Base-by-base conservation (phyloP, 495 filamentous ascomycete genomes). In the Penicillium chermesinum region DNA sequence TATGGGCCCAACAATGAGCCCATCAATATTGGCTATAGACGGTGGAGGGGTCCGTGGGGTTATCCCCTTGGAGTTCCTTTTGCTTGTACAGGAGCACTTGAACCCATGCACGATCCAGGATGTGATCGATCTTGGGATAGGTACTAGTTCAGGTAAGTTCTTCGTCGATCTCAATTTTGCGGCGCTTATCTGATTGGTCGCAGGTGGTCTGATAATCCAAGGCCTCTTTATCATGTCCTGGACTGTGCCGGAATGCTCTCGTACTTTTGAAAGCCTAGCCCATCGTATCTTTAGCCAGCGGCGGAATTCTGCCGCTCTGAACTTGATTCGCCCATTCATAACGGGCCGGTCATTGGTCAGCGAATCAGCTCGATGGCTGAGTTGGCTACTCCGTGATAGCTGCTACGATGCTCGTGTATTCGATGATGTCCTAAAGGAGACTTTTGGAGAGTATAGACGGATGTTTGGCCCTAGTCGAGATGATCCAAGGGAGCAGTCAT, bases 21-120 rank as follows among this genome's bases (percentile, higher is more conserved):
- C 59, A 1, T 41, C 49, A 15, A 58, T 73, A 7, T 52, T 73
- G 9, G 61, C 64, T 32, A 61, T 73, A 38, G 62, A 73, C 42
- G 53, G 64, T 19, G 59, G 62, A 12, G 58, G 64, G 1, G 56
- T 64, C 10, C 51, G 61, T 16, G 67, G 61, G 15, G 53, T 67
- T 14, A 55, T 70, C 19, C 61, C 58, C 2, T 50, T 73, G 7
- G 56, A 70, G 37, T 63, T 61, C 33, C 54, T 71, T 2, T 22
- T 55, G 8, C 37, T 67, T 3, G 41, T 70, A n/a, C 49, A 72
- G 36, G 54, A 61, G 42, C 14, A 49, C 13, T 35, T 72, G 10
- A 46, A 55, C 1, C 46, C 45, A 8, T 65, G 50, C 32, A 39
- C 13, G 7, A 37, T 71, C 16, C 49, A 63, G 36, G 61, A 63